These are phyloP conservation scores for Glonium stellatum DNA, from an alignment of 495 filamentous ascomycete genomes.

Conservation along the genomic window DNA sequence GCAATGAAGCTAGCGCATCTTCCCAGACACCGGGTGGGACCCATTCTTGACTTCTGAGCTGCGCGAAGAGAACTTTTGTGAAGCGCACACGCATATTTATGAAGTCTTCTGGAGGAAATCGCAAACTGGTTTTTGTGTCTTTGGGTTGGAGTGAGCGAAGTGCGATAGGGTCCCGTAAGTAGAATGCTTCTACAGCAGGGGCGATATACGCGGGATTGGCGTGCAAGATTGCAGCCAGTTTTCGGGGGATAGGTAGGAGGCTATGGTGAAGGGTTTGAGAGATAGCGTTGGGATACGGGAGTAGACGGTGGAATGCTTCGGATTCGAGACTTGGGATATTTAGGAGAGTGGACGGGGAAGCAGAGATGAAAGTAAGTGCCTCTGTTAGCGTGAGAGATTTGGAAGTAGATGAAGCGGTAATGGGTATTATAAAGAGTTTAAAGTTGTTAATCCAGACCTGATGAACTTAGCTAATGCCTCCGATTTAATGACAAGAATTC, in stretches of 20 bases:
- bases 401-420: constrained; percentile 32
- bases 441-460: constrained; percentile 52
- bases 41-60: constrained; percentile 87
- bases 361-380: constrained; percentile 51
- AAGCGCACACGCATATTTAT: constrained; percentile 73
- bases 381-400: constrained; percentile 51
- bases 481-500: background rate
- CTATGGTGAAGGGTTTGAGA: constrained; percentile 63
- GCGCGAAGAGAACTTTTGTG: constrained; percentile 83
- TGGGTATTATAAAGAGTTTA: constrained; percentile 66
- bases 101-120: constrained; percentile 69
- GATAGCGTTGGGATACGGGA: constrained; percentile 73
- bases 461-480: background rate
- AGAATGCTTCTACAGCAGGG: constrained; percentile 83
- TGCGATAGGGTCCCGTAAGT: constrained; percentile 77
- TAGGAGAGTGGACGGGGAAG: constrained; percentile 48
- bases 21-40: constrained; percentile 45
- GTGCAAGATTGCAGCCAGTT: constrained; percentile 74
- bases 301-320: constrained; percentile 82
- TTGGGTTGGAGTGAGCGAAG: constrained; percentile 59
- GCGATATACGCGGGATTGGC: constrained; percentile 65
- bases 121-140: constrained; percentile 35
- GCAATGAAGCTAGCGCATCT: constrained; percentile 38
- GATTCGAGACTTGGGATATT: constrained; percentile 66
- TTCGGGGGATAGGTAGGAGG: constrained; percentile 66